Evolutionary conservation across 345 rosid species (phyloP).

Genomic region (Populus nigra): DNA sequence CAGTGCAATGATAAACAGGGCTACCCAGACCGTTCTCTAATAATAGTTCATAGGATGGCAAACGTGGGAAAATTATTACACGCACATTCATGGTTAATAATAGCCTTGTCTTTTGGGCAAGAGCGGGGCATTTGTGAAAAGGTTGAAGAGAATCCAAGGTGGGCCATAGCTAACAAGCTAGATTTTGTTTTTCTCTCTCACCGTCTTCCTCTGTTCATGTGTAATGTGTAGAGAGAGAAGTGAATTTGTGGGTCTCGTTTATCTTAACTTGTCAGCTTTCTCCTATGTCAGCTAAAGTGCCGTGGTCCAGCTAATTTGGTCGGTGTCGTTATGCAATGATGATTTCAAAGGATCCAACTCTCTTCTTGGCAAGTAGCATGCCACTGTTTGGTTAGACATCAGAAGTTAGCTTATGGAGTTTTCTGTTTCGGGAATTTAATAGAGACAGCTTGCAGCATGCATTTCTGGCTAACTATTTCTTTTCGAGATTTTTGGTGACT

Average conservation of each 20-base stretch:
- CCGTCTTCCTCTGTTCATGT: neutral
- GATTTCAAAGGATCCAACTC: no score
- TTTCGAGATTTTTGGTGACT: neutral
- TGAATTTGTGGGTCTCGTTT: constrained; percentile 8
- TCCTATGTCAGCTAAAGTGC: neutral
- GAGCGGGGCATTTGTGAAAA: neutral
- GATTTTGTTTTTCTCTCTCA: neutral
- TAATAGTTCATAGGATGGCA: neutral
- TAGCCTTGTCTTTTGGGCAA: neutral
- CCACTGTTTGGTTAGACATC: neutral
- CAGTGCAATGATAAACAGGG: no score
- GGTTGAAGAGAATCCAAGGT: neutral
- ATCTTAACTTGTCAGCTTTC: neutral
- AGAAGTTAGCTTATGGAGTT: neutral
- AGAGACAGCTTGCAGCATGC: neutral
- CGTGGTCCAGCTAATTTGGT: constrained; percentile 9
- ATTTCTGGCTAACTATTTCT: neutral
- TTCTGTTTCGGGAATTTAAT: constrained; percentile 11
- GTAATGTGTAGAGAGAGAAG: neutral
- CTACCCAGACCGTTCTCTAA: no score
- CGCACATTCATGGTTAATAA: neutral
- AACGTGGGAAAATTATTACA: neutral
- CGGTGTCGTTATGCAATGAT: constrained; percentile 16
- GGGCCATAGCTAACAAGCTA: neutral
- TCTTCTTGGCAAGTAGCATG: neutral